These are phyloP conservation scores for Diaporthe humulicola DNA, from an alignment of 2,329 filamentous ascomycete species.

Conservation along the genomic window DNA sequence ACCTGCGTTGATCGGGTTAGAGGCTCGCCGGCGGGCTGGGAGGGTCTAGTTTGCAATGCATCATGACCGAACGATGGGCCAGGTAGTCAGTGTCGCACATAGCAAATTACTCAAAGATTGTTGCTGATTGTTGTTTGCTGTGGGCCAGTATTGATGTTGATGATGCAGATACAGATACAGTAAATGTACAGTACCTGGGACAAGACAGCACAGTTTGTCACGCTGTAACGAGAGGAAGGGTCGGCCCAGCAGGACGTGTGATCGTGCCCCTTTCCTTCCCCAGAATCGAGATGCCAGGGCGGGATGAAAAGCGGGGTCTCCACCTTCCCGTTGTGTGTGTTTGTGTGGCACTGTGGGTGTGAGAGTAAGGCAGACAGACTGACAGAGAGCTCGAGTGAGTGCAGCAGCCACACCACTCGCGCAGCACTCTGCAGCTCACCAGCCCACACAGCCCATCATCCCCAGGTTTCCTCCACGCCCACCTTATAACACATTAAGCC, in stretches of 20 bases:
- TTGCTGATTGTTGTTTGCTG: neutral
- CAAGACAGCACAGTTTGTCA: neutral
- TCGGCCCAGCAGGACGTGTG: neutral
- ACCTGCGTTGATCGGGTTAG: constrained; percentile 2
- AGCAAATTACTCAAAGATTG: neutral
- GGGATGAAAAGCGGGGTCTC: constrained; percentile 30
- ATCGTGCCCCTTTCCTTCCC: constrained; percentile 1
- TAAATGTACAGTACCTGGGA: neutral
- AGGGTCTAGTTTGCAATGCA: constrained; percentile 1
- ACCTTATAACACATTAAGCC: neutral
- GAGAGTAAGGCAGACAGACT: neutral
- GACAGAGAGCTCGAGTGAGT: neutral
- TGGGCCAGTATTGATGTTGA: too few species aligned
- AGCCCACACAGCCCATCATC: neutral
- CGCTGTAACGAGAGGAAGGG: neutral
- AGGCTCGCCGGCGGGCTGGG: neutral
- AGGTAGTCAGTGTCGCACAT: neutral
- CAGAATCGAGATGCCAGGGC: constrained; percentile 16
- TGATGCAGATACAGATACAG: neutral
- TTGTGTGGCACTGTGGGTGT: neutral
- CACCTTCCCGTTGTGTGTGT: neutral
- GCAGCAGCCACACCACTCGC: neutral
- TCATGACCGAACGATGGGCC: neutral
- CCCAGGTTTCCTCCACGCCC: neutral
- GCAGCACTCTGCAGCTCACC: neutral